These are phyloP conservation scores for Mycena galericulata DNA, from an alignment of 768 basidiomycete genomes.

Conservation along the genomic window DNA sequence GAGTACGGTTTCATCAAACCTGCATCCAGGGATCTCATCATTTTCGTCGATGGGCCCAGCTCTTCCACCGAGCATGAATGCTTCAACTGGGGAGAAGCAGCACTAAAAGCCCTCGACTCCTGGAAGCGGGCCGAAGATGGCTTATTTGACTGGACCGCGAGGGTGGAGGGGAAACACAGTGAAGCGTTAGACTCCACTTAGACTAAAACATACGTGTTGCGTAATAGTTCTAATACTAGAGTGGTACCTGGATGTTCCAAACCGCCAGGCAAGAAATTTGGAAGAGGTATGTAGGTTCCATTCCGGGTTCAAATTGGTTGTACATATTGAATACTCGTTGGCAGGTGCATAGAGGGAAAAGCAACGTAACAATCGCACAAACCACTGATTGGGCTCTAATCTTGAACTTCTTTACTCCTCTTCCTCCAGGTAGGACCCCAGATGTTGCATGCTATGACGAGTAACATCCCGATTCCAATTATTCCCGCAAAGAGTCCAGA, in stretches of 20 bases:
- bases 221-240: too few species aligned
- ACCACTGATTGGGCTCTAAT: too few species aligned
- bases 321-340: too few species aligned
- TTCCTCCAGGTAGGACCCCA: not conserved
- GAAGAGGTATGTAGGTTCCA: too few species aligned
- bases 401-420: not conserved
- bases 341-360: too few species aligned
- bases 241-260: too few species aligned
- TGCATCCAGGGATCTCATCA: slow-evolving; percentile 68
- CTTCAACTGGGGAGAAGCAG: slow-evolving; percentile 85
- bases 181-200: slow-evolving; percentile 28
- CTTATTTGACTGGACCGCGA: slow-evolving; percentile 65
- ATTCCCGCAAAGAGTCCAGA: not conserved
- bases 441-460: not conserved
- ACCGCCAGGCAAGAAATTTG: too few species aligned
- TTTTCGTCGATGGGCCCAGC: slow-evolving; percentile 81
- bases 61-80: slow-evolving; percentile 61
- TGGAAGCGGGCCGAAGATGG: slow-evolving; percentile 59
- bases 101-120: slow-evolving; percentile 68
- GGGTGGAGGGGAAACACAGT: slow-evolving; percentile 45
- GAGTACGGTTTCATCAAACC: slow-evolving; percentile 80
- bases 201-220: too few species aligned
- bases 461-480: not conserved
- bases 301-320: too few species aligned
- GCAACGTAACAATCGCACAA: too few species aligned